Base-by-base conservation (phyloP, 345 rosid species). In the Melaleuca alternifolia region DNA sequence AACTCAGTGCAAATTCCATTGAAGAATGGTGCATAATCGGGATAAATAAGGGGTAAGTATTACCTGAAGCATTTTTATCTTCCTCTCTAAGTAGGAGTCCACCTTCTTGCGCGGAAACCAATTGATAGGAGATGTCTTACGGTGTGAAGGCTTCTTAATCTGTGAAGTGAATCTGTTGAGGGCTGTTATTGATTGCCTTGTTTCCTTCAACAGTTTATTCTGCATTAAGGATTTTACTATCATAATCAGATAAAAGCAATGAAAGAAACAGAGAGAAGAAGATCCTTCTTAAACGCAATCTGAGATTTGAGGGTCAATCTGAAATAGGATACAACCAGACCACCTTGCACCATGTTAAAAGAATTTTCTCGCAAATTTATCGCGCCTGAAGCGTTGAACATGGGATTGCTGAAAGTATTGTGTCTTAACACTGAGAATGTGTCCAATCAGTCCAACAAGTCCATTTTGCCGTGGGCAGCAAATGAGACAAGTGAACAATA, bases 51-150 rank as follows among this genome's bases (percentile, higher is more conserved):
- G 79, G 82, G n/a, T 18, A 54, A 56, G 52, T 28, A 85, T 46
- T 37, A 97, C 99, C 99, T 95, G 99, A 87, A 97, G 91, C 97
- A 92, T 93, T 88, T 95, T 93, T 50, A 97, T 95, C 89, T 97
- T 97, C 91, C 95, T 95, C 77, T 93, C 94, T 88, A 96, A 89
- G 91, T 92, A 95, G 24, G 99, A 96, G 85, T 94, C 98, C 86
- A 90, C 94, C 87, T 92, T 96, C 90, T 92, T 95, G 24, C 99
- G 93, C 0, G 98, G 98, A 82, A 93, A 95, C 99, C 98, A 96
- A 79, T 93, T 95, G 86, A 94, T 87, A 46, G 99, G 98, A 85
- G 97, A 95, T 87, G 76, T 89, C 90, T 94, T 97, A 76, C 97
- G 98, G 87, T 90, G 96, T 87, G 94, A 79, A 14, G 98, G 97